Evolutionary conservation across 2,329 filamentous ascomycete species (phyloP), one percentile per base, ranked within the genome.

Genomic region (Claviceps pazoutovae): DNA sequence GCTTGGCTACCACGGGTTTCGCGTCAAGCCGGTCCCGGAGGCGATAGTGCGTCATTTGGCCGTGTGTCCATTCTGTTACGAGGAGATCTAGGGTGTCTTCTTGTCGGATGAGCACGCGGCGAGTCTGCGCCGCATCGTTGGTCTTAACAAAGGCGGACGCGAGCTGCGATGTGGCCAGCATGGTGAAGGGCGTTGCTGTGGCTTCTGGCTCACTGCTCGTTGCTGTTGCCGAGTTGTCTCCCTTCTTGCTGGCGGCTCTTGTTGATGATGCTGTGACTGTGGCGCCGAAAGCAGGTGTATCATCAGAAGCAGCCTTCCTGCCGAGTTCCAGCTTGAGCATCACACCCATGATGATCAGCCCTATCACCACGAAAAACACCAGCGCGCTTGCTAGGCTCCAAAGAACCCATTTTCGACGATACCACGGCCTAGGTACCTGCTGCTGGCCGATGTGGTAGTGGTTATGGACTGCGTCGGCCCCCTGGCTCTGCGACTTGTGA

Each of bases 31-130:
- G 54, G 43, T 58, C 55, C 38, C 23, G 47, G 39, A 57, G 43
- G 8, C 49, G 51, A 23, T 53, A 57, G 19, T 54, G 50, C 4
- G 21, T 39, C 5, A 43, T 44, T 19, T 50, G 50, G 8, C 47
- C 50, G 8, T 50, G 39, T 1, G 47, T 30, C 53, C 54, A 56
- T 19, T 60, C 51, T 2, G 53, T 49, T 4, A 54, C 54, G 13
- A 56, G 47, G 16, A 62, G 55, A n/a, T 56, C 50, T 34, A 54
- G 53, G 5, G 55, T 51, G 5, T 55, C 54, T 30, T 60, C 58
- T 36, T 62, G 60, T 55, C 59, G 58, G 13, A 61, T 23, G 1
- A 61, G 23, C 11, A 60, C 44, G 1, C 56, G 53, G 16, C 56
- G 53, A 16, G 49, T 51, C 3, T 47, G n/a, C 9, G 47, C n/a